Percentiles rank a stretch among this genome's conserved stretches.
phyloP scores from a whole-genome alignment of 768 basidiomycete genomes.

The Suillus fuscotomentosus region DNA sequence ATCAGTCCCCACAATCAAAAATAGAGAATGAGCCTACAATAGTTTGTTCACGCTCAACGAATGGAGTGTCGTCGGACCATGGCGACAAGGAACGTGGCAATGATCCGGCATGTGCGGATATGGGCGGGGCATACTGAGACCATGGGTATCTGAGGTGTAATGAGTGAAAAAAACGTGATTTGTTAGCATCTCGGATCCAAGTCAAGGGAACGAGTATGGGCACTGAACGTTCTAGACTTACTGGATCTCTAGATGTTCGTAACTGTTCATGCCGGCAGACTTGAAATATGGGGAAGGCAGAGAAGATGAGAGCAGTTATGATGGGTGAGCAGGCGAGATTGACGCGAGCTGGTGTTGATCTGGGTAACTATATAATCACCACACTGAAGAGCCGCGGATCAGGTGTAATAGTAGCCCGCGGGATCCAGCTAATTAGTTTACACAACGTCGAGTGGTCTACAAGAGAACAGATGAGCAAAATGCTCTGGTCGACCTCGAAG shows the following conservation, averaged over 20 bases:
- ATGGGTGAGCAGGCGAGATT: background rate
- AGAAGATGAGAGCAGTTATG: background rate
- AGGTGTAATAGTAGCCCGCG: background rate
- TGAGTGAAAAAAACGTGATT: background rate
- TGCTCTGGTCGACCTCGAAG: slow-evolving; percentile 1
- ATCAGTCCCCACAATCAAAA: background rate
- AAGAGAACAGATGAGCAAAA: background rate
- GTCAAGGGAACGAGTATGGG: background rate
- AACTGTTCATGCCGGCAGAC: background rate
- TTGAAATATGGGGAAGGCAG: background rate
- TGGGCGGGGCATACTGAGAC: slow-evolving; percentile 4
- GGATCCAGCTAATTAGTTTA: background rate
- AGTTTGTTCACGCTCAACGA: slow-evolving; percentile 19
- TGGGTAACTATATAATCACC: background rate
- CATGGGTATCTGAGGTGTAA: slow-evolving; percentile 1
- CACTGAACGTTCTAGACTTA: background rate
- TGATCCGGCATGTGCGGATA: background rate
- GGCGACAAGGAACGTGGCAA: slow-evolving; percentile 7
- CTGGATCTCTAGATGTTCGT: background rate
- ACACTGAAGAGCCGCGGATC: background rate
- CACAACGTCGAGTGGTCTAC: background rate
- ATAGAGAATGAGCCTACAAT: slow-evolving; percentile 8
- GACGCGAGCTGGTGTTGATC: background rate
- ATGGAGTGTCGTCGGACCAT: slow-evolving; percentile 9
- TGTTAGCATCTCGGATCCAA: background rate